phyloP scores from a whole-genome alignment of 2,329 filamentous ascomycete genomes.

The Talaromyces sp. region DNA sequence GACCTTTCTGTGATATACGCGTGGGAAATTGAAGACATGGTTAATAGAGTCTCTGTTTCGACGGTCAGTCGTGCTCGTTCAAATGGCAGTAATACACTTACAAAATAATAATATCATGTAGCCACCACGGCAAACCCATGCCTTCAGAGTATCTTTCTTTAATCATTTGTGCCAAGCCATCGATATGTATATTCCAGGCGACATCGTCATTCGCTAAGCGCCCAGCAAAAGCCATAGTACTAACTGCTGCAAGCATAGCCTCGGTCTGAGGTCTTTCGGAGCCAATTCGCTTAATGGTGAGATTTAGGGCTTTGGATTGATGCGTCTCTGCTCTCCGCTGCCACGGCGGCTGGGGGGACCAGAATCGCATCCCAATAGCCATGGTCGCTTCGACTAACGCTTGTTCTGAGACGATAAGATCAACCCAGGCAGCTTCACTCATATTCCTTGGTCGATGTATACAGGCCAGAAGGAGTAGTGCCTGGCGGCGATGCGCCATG shows the following conservation, averaged over 20 bases:
- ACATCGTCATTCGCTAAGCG: conserved; percentile 13
- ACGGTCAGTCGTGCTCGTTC: conserved; percentile 6
- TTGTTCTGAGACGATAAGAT: conserved; percentile 19
- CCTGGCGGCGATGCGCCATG: not conserved
- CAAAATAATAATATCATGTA: conserved; percentile 3
- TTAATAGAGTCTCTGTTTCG: conserved; percentile 20
- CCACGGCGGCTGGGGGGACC: conserved; percentile 16
- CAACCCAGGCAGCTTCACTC: conserved; percentile 18
- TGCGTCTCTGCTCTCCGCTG: conserved; percentile 16
- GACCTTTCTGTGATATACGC: conserved; percentile 10
- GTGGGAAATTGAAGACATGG: conserved; percentile 18
- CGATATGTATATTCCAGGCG: conserved; percentile 15
- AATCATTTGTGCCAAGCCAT: conserved; percentile 3
- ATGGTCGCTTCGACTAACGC: conserved; percentile 20
- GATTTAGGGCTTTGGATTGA: conserved; percentile 15
- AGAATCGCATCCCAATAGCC: conserved; percentile 18
- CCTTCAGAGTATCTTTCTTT: not conserved
- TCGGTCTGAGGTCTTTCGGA: conserved; percentile 14
- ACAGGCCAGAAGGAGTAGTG: conserved; percentile 2
- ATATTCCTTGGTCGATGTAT: not conserved
- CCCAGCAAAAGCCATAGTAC: conserved; percentile 22
- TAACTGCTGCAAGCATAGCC: conserved; percentile 19
- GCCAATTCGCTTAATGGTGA: conserved; percentile 17
- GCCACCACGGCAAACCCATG: not conserved
- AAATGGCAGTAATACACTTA: not conserved